Conservation (phyloP, 305 asterid genomes). For the Fraxinus latifolia region DNA sequence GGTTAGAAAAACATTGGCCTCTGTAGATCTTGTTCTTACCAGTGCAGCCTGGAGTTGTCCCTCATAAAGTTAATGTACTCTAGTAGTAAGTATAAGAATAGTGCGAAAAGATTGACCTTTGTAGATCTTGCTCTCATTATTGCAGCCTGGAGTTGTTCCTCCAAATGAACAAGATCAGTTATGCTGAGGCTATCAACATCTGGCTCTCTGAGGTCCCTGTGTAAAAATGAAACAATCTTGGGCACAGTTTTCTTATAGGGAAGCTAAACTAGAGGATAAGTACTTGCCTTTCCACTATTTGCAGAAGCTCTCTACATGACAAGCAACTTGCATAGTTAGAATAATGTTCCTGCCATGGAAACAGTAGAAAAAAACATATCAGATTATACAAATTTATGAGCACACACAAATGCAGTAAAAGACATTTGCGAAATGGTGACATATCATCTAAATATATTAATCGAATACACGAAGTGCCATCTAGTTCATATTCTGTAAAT, state of each 20-base stretch:
- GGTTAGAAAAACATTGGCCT: background rate
- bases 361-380: background rate
- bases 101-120: slow-evolving; percentile 32
- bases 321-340: slow-evolving; percentile 25
- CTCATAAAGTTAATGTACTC: slow-evolving; percentile 17
- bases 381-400: background rate
- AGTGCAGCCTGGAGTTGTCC: slow-evolving; percentile 44
- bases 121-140: slow-evolving; percentile 37
- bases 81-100: background rate
- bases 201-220: slow-evolving; percentile 42
- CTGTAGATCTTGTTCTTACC: slow-evolving; percentile 34
- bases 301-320: slow-evolving; percentile 42
- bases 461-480: background rate
- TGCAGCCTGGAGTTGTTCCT: slow-evolving; percentile 49
- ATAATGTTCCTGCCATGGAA: slow-evolving; percentile 32
- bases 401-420: background rate
- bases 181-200: slow-evolving; percentile 31
- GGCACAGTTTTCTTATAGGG: background rate
- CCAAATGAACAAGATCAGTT: slow-evolving; percentile 44
- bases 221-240: background rate
- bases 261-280: slow-evolving; percentile 6
- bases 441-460: background rate
- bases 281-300: slow-evolving; percentile 47
- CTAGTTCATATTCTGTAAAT: background rate
- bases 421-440: background rate